Percentiles rank a stretch among this genome's conserved stretches.
Evolutionary conservation across 2,329 filamentous ascomycete genomes (phyloP).

Genomic region (Epichloe gansuensis): DNA sequence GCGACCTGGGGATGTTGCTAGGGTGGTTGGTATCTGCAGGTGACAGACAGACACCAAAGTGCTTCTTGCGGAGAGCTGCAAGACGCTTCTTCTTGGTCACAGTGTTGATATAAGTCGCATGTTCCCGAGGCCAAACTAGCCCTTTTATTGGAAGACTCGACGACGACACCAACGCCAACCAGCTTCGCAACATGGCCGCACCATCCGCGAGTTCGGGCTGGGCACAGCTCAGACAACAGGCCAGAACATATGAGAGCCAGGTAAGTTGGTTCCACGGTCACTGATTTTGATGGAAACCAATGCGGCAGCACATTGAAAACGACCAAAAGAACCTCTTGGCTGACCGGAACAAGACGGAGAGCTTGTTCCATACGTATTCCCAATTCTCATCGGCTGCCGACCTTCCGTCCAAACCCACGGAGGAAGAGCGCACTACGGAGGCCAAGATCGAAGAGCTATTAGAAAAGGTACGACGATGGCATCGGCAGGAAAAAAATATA

Average conservation of each 20-base stretch:
- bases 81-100: conserved; percentile 99
- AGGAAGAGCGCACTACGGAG: conserved; percentile 74
- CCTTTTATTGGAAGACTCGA: not conserved
- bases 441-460: conserved; percentile 73
- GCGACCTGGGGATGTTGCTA: not conserved
- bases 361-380: conserved; percentile 72
- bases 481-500: not conserved
- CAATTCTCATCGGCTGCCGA: conserved; percentile 75
- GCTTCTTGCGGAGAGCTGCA: conserved; percentile 83
- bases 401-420: conserved; percentile 70
- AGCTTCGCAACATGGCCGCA: conserved; percentile 32
- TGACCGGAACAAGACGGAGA: conserved; percentile 60
- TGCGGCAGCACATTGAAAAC: not conserved
- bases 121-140: not conserved
- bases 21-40: not conserved
- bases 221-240: conserved; percentile 90
- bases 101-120: conserved; percentile 74
- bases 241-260: conserved; percentile 78
- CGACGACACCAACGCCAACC: not conserved
- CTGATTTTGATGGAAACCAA: not conserved
- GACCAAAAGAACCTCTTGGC: not conserved
- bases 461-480: conserved; percentile 42
- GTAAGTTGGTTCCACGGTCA: conserved; percentile 32
- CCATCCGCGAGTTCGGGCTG: conserved; percentile 55
- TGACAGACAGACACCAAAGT: conserved; percentile 36